Evolutionary conservation across 495 filamentous ascomycete species (phyloP).

Genomic region (Penicillium cataractarum): DNA sequence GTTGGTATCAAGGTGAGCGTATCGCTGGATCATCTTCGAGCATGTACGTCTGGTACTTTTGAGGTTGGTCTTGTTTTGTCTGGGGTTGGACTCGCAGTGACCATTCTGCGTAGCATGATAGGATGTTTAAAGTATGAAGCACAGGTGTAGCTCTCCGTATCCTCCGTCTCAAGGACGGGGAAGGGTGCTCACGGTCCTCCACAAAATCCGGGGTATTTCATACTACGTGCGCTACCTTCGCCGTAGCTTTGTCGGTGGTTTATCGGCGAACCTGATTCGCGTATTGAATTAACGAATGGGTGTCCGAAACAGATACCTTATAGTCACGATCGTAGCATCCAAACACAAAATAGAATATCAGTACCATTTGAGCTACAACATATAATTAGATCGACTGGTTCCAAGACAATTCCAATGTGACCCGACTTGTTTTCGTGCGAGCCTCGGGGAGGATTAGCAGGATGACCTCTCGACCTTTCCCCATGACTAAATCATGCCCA

Average conservation of each 20-base stretch:
- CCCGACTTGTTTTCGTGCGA: conserved; percentile 24
- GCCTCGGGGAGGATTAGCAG: not conserved
- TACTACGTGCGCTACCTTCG: not conserved
- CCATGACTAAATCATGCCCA: conserved; percentile 32
- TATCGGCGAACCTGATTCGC: conserved; percentile 18
- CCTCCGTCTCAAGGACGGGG: not conserved
- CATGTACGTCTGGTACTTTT: not conserved
- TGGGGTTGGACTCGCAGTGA: not conserved
- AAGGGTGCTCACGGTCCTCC: conserved; percentile 6
- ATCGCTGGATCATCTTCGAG: not conserved
- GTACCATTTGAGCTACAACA: no score
- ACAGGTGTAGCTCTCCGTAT: not conserved
- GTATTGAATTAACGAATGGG: not conserved
- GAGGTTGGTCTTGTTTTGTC: not conserved
- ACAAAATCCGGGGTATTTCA: conserved; percentile 18
- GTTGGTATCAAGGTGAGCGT: conserved; percentile 1
- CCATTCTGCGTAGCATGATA: not conserved
- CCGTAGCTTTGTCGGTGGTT: conserved; percentile 4
- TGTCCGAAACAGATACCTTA: not conserved
- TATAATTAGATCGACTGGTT: not conserved
- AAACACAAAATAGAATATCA: no score
- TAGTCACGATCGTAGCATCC: not conserved
- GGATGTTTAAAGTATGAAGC: not conserved
- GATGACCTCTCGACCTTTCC: conserved; percentile 24
- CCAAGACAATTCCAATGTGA: conserved; percentile 3